Percentiles rank a stretch among this genome's conserved stretches.
Conservation (phyloP, 169 alveolate species). For the Theileria equi region DNA sequence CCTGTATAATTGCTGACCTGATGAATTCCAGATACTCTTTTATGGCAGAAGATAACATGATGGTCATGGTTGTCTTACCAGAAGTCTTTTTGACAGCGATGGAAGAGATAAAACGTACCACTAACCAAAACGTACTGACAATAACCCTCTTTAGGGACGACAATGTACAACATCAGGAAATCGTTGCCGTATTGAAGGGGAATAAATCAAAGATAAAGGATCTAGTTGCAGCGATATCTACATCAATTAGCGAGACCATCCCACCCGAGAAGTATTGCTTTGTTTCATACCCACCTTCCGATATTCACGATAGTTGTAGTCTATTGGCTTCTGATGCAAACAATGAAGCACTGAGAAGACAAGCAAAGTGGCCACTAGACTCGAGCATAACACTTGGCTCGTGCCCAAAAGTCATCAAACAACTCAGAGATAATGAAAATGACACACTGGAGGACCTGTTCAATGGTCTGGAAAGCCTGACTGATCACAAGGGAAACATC, state of each 20-base stretch:
- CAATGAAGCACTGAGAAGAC: background rate
- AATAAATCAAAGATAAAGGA: constrained; percentile 40
- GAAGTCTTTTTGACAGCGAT: constrained; percentile 26
- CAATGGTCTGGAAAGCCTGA: background rate
- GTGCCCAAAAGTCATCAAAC: background rate
- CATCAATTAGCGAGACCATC: constrained; percentile 47
- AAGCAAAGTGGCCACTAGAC: background rate
- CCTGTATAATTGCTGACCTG: constrained; percentile 55
- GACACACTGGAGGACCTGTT: background rate
- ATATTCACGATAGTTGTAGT: background rate
- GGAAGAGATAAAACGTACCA: constrained; percentile 21
- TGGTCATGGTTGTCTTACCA: constrained; percentile 62
- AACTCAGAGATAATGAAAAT: background rate
- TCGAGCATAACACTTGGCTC: constrained; percentile 3
- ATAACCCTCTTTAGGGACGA: constrained; percentile 49
- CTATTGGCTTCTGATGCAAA: background rate
- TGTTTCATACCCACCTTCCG: constrained; percentile 46
- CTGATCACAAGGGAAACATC: constrained; percentile 4
- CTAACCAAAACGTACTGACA: constrained; percentile 26
- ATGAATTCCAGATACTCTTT: constrained; percentile 44
- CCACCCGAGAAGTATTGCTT: constrained; percentile 46
- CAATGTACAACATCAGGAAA: constrained; percentile 32
- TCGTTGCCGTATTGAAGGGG: constrained; percentile 58
- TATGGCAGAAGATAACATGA: constrained; percentile 20
- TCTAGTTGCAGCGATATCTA: constrained; percentile 38